A percentile compares a stretch with the other conserved stretches of the same genome.
These are phyloP conservation scores for Paramecium bursaria DNA, from an alignment of 73 alveolate species.

Conservation along the genomic window DNA sequence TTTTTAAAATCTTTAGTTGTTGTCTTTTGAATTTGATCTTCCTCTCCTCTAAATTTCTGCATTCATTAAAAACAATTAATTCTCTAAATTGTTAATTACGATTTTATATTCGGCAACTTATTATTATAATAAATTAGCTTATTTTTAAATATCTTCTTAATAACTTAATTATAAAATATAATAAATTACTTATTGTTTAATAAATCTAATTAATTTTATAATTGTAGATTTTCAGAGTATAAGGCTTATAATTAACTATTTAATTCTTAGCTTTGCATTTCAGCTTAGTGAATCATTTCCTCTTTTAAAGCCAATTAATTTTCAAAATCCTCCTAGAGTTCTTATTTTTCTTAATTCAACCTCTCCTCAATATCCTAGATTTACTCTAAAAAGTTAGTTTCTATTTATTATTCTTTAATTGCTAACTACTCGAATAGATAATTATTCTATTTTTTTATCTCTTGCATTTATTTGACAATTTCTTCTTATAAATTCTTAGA, in stretches of 20 bases:
- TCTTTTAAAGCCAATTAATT: slow-evolving; percentile 5
- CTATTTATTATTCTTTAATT: slow-evolving; percentile 28
- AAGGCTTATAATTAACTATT: background rate
- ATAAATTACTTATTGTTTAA: background rate
- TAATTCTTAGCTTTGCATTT: slow-evolving; percentile 1
- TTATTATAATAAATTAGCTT: slow-evolving; percentile 18
- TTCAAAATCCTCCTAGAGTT: slow-evolving; percentile 22
- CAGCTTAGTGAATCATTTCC: slow-evolving; percentile 14
- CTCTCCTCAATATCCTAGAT: background rate
- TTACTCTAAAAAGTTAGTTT: background rate
- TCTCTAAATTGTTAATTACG: slow-evolving; percentile 36
- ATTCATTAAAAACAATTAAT: slow-evolving; percentile 43
- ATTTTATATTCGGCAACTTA: slow-evolving; percentile 54
- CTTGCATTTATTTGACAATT: slow-evolving; percentile 17
- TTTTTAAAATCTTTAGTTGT: no score
- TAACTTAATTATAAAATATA: slow-evolving; percentile 9
- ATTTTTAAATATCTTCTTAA: slow-evolving; percentile 35
- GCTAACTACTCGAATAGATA: slow-evolving; percentile 46
- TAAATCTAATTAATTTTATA: slow-evolving; percentile 48
- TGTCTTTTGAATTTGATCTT: slow-evolving; percentile 50
- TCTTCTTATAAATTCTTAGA: slow-evolving; percentile 13
- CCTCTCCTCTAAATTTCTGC: slow-evolving; percentile 59
- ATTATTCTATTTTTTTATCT: slow-evolving; percentile 29
- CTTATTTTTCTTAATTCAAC: slow-evolving; percentile 27
- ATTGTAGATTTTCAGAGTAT: slow-evolving; percentile 44